Base-by-base conservation (phyloP, 106 monocot genomes). In the Agapanthus africanus region DNA sequence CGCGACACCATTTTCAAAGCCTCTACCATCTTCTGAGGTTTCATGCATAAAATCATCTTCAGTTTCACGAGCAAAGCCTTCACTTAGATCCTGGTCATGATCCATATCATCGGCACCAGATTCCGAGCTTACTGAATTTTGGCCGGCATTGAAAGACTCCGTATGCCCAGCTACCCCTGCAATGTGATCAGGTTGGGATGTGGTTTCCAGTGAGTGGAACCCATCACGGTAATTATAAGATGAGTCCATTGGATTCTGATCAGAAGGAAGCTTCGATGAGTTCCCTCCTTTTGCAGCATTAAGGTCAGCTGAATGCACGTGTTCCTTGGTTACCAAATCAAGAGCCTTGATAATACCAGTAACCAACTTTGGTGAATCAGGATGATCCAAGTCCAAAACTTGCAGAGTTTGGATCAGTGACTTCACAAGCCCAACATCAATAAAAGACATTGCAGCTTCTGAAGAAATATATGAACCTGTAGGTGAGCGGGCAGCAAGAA, bases 31-130 rank as follows among this genome's bases (percentile, higher is more conserved):
- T 73, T 90, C 99, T 51, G 88, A 90, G 51, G 72, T 73, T 67
- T 90, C 99, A 78, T 87, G 99, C 99, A 99, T 99, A 65, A 90
- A 99, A 72, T 99, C 90, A 81, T 93, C 93, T 61, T 93, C 90
- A 40, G 76, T 77, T 63, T 85, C 90, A 66, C 71, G 83, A 65
- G 77, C 65, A 80, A 93, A 89, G 26, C 77, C 67, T 4, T 80
- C 89, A 79, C 78, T 87, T 57, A 82, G 15, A 68, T 87, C 84
- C 49, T 79, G 76, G 38, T 93, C 93, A 37, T 90, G 99, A 73
- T 99, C 90, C 87, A 92, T 90, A 73, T 90, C 99, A 74, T 90
- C 93, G 54, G 87, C 69, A n/a, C n/a, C n/a, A 69, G 87, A 94
- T 65, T 85, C 80, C 70, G 81, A 84, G 68, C 78, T 76, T 46